Evolutionary conservation across 768 basidiomycete genomes (phyloP).

Genomic region (Agrocybe pediades): DNA sequence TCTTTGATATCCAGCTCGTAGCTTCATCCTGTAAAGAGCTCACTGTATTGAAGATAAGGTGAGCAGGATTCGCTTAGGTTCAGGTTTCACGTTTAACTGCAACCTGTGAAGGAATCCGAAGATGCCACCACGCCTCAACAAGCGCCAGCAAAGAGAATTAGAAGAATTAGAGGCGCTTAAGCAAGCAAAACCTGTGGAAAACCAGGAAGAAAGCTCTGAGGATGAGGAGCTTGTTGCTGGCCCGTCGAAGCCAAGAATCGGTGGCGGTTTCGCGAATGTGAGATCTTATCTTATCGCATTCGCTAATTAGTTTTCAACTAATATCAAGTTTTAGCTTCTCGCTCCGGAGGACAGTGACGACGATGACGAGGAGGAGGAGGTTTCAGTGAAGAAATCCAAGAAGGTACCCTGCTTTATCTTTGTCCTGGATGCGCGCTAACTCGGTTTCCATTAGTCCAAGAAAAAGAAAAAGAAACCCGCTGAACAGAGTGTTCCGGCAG

Average conservation of each 20-base stretch:
- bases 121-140: constrained; percentile 79
- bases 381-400: constrained; percentile 31
- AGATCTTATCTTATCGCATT: constrained; percentile 15
- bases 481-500: constrained; percentile 6
- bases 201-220: constrained; percentile 23
- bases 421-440: not conserved
- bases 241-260: constrained; percentile 15
- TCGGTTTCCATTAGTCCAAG: constrained; percentile 29
- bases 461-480: constrained; percentile 43
- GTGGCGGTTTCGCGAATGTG: constrained; percentile 48
- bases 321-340: constrained; percentile 36
- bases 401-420: constrained; percentile 30
- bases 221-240: constrained; percentile 38
- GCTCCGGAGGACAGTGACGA: constrained; percentile 30
- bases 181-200: constrained; percentile 26
- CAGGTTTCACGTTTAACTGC: too few species aligned
- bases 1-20: too few species aligned
- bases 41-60: too few species aligned
- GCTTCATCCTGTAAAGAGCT: too few species aligned
- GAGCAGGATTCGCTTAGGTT: too few species aligned
- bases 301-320: constrained; percentile 4
- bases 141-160: constrained; percentile 83
- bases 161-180: constrained; percentile 70
- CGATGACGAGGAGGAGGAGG: constrained; percentile 31
- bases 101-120: not conserved